Percentiles rank a stretch among this genome's conserved stretches.
Conservation (phyloP, 768 basidiomycete genomes). For the Mycena galericulata region DNA sequence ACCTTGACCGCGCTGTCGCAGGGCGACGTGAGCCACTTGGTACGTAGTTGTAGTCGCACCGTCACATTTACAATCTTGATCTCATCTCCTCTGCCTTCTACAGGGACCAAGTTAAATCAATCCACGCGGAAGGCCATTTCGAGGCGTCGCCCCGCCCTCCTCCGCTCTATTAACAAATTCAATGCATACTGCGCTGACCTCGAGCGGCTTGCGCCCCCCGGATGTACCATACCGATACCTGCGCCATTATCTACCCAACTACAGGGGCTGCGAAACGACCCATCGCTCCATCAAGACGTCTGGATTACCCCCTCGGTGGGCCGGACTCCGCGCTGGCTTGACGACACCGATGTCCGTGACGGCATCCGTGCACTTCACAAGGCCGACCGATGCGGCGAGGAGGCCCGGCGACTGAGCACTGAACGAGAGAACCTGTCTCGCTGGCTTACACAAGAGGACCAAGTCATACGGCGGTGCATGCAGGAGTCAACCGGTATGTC, state of each 20-base stretch:
- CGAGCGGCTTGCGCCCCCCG: slow-evolving; percentile 21
- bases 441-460: too few species aligned
- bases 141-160: slow-evolving; percentile 41
- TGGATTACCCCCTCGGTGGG: too few species aligned
- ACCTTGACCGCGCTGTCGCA: slow-evolving; percentile 39
- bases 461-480: too few species aligned
- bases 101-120: slow-evolving; percentile 46
- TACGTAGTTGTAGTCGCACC: too few species aligned
- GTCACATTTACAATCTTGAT: slow-evolving; percentile 41
- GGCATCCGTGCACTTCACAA: slow-evolving; percentile 35
- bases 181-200: slow-evolving; percentile 44
- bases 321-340: slow-evolving; percentile 47
- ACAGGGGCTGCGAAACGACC: neutral
- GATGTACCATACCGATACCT: slow-evolving; percentile 47
- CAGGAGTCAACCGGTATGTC: slow-evolving; percentile 40
- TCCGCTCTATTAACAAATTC: slow-evolving; percentile 41
- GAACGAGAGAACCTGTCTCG: too few species aligned
- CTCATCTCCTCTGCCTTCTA: neutral
- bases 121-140: slow-evolving; percentile 42
- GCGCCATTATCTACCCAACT: slow-evolving; percentile 13
- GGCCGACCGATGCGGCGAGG: slow-evolving; percentile 30
- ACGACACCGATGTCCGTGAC: slow-evolving; percentile 36
- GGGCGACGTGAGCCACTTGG: slow-evolving; percentile 36
- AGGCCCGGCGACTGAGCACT: too few species aligned
- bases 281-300: too few species aligned